Base-by-base conservation (phyloP, 768 basidiomycete genomes). In the Collybia mongolica region DNA sequence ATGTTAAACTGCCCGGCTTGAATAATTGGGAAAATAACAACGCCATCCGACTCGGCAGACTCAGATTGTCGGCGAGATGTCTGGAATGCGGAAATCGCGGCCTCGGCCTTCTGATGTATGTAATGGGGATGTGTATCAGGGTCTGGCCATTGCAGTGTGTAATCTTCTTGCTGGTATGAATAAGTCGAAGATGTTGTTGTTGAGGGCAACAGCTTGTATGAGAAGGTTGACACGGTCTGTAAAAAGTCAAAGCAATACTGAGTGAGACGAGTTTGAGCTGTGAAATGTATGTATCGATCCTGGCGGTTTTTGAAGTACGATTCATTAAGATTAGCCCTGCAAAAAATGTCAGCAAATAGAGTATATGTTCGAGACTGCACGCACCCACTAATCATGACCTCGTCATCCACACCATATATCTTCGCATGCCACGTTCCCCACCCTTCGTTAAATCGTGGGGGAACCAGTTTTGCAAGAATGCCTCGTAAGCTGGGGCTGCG, bases 391-490 rank as follows among this genome's bases (percentile, higher is more conserved):
- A 99, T 83, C 65, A 99, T 83, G 38, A 99, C 79, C 46, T 95
- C 84, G 62, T 98, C 86, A 64, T 99, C 97, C 0, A 81, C 86
- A 17, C 93, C 93, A 61, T 99, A 99, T 49, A 94, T 80, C 68
- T 99, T 99, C 3, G 92, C 88, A 65, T 98, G 97, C 95, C 95
- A 98, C 1, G 95, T 93, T 0, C 95, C 96, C 90, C 94, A 98
- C 1, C 95, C 97, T 70, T 99, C 97, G 59, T 99, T 96, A 69
- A 93, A 97, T 47, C 97, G 77, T 19, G 90, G 86, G 6, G 97
- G 97, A 6, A 98, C 85, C 23, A 96, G 53, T 48, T 75, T 79
- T 24, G 89, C 81, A 65, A 90, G 74, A 22, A 90, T 51, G 0
- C 90, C 88, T 15, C 83, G 77, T 23, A 98, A 76, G 45, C 83